Conservation (phyloP, 768 basidiomycete genomes). For the Cystobasidium onofrii region DNA sequence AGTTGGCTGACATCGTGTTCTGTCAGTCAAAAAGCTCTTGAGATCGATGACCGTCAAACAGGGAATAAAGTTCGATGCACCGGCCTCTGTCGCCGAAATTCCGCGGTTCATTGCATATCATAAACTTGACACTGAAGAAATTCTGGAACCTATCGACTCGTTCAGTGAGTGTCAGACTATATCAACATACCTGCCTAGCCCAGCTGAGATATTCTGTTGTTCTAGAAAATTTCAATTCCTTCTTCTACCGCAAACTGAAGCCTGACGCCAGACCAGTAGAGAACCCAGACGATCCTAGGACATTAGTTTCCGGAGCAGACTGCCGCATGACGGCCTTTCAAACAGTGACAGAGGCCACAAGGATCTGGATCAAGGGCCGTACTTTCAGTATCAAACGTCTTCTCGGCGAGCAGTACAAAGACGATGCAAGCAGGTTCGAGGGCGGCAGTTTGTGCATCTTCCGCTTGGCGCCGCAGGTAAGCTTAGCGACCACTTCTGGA, state of each 20-base stretch:
- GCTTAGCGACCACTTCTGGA: background rate
- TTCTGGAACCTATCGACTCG: conserved; percentile 68
- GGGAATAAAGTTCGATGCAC: conserved; percentile 81
- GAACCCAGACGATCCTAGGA: conserved; percentile 61
- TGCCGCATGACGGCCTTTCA: conserved; percentile 94
- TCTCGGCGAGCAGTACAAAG: conserved; percentile 67
- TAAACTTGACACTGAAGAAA: conserved; percentile 69
- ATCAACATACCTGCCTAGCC: background rate
- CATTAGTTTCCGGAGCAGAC: conserved; percentile 83
- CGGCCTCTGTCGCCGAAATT: conserved; percentile 75
- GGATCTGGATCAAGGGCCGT: conserved; percentile 92
- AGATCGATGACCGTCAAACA: conserved; percentile 88
- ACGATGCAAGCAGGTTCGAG: conserved; percentile 60
- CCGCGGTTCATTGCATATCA: conserved; percentile 83
- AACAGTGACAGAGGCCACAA: conserved; percentile 72
- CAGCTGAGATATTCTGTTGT: background rate
- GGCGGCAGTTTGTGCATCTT: conserved; percentile 85
- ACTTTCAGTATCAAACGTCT: conserved; percentile 76
- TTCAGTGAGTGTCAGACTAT: conserved; percentile 57
- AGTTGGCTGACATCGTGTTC: background rate
- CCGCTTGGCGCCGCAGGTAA: conserved; percentile 62
- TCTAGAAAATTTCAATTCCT: conserved; percentile 76
- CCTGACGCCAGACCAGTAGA: conserved; percentile 68
- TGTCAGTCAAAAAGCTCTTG: conserved; percentile 64
- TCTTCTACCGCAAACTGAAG: conserved; percentile 65